Percentiles rank a stretch among this genome's conserved stretches.
phyloP scores from a whole-genome alignment of 2,329 filamentous ascomycete genomes.

The Thielaviopsis musarum region DNA sequence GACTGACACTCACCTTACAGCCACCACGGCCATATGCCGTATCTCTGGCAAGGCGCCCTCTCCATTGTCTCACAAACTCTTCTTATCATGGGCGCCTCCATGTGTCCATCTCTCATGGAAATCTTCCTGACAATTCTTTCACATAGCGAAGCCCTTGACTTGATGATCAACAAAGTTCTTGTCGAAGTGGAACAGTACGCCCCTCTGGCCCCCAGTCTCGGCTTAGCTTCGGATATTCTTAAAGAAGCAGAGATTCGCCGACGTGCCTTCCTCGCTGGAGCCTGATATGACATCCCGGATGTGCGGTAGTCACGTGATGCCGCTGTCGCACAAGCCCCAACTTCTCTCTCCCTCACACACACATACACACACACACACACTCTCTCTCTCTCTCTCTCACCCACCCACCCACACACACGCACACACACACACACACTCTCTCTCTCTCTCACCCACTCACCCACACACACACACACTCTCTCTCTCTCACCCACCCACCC shows the following conservation, averaged over 20 bases:
- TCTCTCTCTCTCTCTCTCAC: neutral
- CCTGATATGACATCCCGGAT: neutral
- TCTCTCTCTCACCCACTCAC: no score
- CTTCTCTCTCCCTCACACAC: no score
- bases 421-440: neutral
- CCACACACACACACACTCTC: neutral
- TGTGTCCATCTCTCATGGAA: constrained; percentile 54
- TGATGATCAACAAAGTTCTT: constrained; percentile 63
- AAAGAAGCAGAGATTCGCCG: constrained; percentile 61
- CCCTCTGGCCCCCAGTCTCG: constrained; percentile 58
- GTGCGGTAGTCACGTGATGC: no score
- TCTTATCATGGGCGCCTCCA: constrained; percentile 69
- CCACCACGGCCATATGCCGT: constrained; percentile 70
- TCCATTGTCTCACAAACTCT: constrained; percentile 71
- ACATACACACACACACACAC: no score
- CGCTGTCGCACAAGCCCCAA: no score
- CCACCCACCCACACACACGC: no score
- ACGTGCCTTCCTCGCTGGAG: constrained; percentile 38
- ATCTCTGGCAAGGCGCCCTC: constrained; percentile 70
- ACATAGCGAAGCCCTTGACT: constrained; percentile 46
- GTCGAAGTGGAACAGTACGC: constrained; percentile 59
- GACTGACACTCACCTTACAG: constrained; percentile 26
- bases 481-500: neutral
- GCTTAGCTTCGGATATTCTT: constrained; percentile 62
- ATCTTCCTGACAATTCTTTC: constrained; percentile 43